Conservation (phyloP, 2,329 filamentous ascomycete species). For the Nothophaeocryptopus gaeumannii region DNA sequence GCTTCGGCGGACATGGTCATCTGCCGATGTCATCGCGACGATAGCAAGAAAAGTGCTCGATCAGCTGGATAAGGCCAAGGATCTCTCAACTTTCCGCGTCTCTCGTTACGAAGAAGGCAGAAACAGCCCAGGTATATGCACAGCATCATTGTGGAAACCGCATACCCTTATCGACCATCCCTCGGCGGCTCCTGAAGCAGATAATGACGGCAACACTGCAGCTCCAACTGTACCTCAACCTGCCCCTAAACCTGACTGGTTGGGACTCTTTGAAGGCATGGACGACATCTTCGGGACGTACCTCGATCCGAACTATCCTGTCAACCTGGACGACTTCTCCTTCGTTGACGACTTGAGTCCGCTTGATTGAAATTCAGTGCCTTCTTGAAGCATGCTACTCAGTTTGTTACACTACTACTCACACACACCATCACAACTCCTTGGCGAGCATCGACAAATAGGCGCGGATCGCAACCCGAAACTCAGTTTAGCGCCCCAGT, state of each 20-base stretch:
- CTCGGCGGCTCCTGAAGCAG: constrained; percentile 1
- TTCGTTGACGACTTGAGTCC: constrained; percentile 31
- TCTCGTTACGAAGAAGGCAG: constrained; percentile 9
- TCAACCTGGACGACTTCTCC: constrained; percentile 34
- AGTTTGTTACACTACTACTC: no score
- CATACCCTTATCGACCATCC: constrained; percentile 21
- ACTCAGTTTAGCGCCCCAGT: no score
- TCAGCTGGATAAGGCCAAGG: constrained; percentile 29
- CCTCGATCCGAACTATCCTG: constrained; percentile 35
- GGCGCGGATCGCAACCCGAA: no score
- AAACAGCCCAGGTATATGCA: constrained; percentile 21
- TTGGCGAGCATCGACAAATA: no score
- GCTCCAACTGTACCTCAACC: not conserved
- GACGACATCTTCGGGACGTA: constrained; percentile 36
- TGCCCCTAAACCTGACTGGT: constrained; percentile 10
- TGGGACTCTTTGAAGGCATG: constrained; percentile 34
- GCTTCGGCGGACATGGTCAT: constrained; percentile 45
- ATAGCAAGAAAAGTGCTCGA: constrained; percentile 34
- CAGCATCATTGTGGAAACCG: constrained; percentile 20
- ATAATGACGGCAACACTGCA: constrained; percentile 3
- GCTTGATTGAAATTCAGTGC: constrained; percentile 21
- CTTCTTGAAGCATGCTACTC: no score
- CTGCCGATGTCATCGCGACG: constrained; percentile 46
- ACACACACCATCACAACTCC: no score
- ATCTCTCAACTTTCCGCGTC: constrained; percentile 30